Base-by-base conservation (phyloP, 306 rosid genomes). In the peach (Prunus persica) region DNA sequence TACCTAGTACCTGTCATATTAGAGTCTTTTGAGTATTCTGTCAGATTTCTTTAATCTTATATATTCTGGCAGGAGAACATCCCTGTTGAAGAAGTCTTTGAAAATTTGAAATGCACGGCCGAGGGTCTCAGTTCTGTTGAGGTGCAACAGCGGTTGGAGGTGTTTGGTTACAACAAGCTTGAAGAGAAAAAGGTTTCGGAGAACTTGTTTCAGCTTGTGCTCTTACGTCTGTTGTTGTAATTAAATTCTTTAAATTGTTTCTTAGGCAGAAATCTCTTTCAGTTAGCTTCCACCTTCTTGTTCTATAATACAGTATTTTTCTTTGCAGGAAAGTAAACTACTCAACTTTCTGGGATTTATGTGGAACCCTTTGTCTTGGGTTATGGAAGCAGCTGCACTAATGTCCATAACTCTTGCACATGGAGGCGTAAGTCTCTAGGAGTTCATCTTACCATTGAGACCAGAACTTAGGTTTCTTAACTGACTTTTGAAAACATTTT, bases 311-410 rank as follows among this genome's bases (percentile, higher is more conserved):
- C n/a, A n/a, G 47, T 63, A 28, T 45, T 58, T 65, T 50, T 1
- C n/a, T 50, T 11, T 77, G 51, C 76, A 77, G 81, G 81, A 77
- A 34, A 77, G 67, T 22, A 77, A 77, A 58, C 41, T 69, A 27
- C 65, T 77, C 22, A 77, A 69, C 18, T 77, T 77, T 69, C 68
- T 77, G 60, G 75, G 76, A 1, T 77, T 77, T 28, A 77, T 77
- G 81, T 77, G 81, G 81, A 77, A 77, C 22, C 81, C 81, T 24
- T 62, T 77, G 70, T 77, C 81, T 12, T 77, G 81, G 81, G 81
- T 77, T 57, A 77, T 77, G 81, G 81, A 77, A 77, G 81, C 81
- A 57, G 81, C 81, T 45, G 81, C 81, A 13, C 1, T 77, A 18
- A 77, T 77, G 76, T 71, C 77, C 71, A 62, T 78, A 27, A 9